A percentile compares a stretch with the other conserved stretches of the same genome.
These are phyloP conservation scores for Globisporangium radiosum DNA, from an alignment of 352 stramenopile genomes.

Conservation along the genomic window DNA sequence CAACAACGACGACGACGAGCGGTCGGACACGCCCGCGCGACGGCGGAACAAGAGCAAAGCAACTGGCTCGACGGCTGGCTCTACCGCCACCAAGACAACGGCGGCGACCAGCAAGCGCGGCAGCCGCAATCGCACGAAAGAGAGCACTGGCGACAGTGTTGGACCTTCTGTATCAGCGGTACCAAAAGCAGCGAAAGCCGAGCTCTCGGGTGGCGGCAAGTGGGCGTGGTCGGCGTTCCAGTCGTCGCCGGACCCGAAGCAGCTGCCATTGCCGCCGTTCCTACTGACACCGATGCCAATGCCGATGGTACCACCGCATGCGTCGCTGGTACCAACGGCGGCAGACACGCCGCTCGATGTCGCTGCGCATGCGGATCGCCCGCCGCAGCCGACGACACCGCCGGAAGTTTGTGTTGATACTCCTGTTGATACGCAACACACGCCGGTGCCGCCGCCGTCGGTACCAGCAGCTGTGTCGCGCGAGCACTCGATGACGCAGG, in stretches of 20 bases:
- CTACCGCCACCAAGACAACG: background rate
- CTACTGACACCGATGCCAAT: constrained; percentile 23
- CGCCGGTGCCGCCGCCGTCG: background rate
- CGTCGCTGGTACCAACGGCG: constrained; percentile 9
- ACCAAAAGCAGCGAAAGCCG: constrained; percentile 24
- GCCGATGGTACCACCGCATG: background rate
- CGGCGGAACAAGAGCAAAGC: constrained; percentile 20
- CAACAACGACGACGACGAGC: constrained; percentile 21
- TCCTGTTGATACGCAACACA: background rate
- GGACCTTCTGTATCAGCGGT: background rate
- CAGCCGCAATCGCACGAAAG: constrained; percentile 34
- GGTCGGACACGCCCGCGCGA: constrained; percentile 32
- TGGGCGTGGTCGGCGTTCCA: constrained; percentile 84
- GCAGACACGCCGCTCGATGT: constrained; percentile 7
- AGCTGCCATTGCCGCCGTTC: constrained; percentile 73
- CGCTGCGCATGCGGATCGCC: constrained; percentile 7
- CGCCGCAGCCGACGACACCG: constrained; percentile 28
- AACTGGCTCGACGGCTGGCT: background rate
- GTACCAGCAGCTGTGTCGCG: constrained; percentile 24
- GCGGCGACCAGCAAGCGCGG: constrained; percentile 18
- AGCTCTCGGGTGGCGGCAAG: constrained; percentile 52
- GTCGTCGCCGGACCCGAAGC: constrained; percentile 65
- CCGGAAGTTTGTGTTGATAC: constrained; percentile 6
- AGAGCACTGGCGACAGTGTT: constrained; percentile 20
- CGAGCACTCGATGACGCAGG: constrained; percentile 75